Conservation (phyloP, 2,329 filamentous ascomycete species). For the Clonostachys rhizophaga region DNA sequence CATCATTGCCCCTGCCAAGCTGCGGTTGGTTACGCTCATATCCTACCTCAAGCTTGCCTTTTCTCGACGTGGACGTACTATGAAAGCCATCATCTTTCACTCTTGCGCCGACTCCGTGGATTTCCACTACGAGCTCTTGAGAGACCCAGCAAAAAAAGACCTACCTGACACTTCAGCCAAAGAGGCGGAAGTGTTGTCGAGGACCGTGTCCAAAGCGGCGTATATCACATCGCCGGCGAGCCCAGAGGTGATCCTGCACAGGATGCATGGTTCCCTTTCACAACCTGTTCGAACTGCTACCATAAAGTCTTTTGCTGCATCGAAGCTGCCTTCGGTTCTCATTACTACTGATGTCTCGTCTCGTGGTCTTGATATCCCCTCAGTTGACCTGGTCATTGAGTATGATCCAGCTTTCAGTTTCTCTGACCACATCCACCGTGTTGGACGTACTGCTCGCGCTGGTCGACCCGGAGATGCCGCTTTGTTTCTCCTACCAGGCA, state of each 20-base stretch:
- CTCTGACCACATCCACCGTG: constrained; percentile 89
- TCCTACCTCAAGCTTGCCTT: constrained; percentile 84
- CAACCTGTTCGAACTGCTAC: constrained; percentile 86
- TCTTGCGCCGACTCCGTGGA: constrained; percentile 96
- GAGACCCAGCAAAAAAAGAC: constrained; percentile 24
- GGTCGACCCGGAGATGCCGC: constrained; percentile 82
- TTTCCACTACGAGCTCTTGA: constrained; percentile 88
- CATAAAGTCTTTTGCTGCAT: constrained; percentile 71
- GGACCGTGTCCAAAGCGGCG: constrained; percentile 64
- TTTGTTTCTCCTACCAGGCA: constrained; percentile 86
- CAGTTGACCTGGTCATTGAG: constrained; percentile 91
- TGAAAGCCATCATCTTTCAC: constrained; percentile 96
- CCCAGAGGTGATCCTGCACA: constrained; percentile 68
- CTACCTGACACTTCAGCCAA: constrained; percentile 17
- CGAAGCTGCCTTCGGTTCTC: constrained; percentile 72
- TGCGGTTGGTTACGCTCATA: constrained; percentile 83
- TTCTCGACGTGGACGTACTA: constrained; percentile 80
- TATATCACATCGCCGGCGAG: constrained; percentile 74
- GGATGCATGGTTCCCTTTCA: constrained; percentile 86
- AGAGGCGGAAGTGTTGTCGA: constrained; percentile 32
- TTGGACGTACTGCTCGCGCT: constrained; percentile 90
- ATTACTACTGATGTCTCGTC: constrained; percentile 95
- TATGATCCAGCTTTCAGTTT: constrained; percentile 94
- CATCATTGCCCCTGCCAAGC: constrained; percentile 80
- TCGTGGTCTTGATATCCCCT: constrained; percentile 90